phyloP scores from a whole-genome alignment of 1,284 basidiomycete species.

The Moesziomyces sp. region DNA sequence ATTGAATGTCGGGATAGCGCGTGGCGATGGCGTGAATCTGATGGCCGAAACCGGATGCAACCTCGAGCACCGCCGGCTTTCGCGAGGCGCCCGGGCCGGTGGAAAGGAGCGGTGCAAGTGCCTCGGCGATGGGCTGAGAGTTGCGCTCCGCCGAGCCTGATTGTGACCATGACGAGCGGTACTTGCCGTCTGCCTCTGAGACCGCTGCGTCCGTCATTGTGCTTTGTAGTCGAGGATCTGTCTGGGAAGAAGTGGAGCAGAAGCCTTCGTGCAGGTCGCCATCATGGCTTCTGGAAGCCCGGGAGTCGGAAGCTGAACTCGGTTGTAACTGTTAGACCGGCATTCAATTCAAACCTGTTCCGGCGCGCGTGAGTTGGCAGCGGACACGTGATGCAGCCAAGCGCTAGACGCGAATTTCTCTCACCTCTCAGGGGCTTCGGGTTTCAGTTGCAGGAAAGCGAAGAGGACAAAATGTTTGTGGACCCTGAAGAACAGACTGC shows the following conservation, averaged over 20 bases:
- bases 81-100: constrained; percentile 1
- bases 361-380: background rate
- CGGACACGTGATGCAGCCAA: background rate
- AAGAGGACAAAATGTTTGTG: background rate
- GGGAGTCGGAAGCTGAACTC: background rate
- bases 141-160: constrained; percentile 49
- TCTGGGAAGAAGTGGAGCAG: background rate
- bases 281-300: background rate
- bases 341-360: too few species aligned
- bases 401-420: too few species aligned
- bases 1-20: constrained; percentile 9
- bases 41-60: constrained; percentile 45
- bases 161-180: constrained; percentile 33
- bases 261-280: background rate
- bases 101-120: constrained; percentile 19
- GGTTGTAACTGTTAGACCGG: background rate
- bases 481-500: background rate
- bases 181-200: constrained; percentile 18
- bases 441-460: background rate
- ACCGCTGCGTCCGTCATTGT: background rate
- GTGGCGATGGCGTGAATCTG: constrained; percentile 30
- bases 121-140: constrained; percentile 38
- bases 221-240: background rate
- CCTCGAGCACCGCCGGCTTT: constrained; percentile 32
- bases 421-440: background rate